Base-by-base conservation (phyloP, 2,329 filamentous ascomycete genomes). In the Aspergillus floridensis region DNA sequence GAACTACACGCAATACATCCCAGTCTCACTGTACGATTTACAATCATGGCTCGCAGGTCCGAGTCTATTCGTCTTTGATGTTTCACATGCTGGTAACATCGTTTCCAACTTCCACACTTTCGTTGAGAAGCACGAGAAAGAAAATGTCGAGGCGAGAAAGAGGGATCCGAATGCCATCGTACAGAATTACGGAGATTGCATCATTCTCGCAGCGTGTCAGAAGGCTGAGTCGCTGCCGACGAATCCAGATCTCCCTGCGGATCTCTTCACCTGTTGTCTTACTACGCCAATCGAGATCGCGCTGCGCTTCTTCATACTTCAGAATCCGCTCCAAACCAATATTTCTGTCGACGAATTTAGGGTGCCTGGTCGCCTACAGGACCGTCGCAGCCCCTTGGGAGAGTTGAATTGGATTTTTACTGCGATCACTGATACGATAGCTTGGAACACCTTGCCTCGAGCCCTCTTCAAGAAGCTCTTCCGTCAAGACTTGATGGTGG, bases 371-470 rank as follows among this genome's bases (percentile, higher is more conserved):
- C 88, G 92, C 63, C 84, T 98, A 47, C 93, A 96, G 71, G 95
- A 99, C 76, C 86, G 95, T 61, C 85, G 95, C 70, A 98, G 95
- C 53, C 95, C 95, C 8, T 83, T 99, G 35, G 95, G 95, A 63
- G 95, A 99, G 77, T 81, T 99, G 14, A 99, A 99, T 71, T 99
- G 95, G 95, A 99, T 99, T 38, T 98, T 99, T 72, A 99, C 95
- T 0, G 95, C 95, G 57, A 98, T 99, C 65, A 99, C 95, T 0
- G 95, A 99, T 73, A 98, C 93, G 1, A 99, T 99, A 69, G 95
- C 95, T 0, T 99, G 95, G 95, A 98, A 96, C 32, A 96, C 92
- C 5, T 80, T 99, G 4, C 91, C 93, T 3, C 89, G 93, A 49
- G 86, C 92, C 21, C 80, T 97, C 11, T 99, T 99, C 78, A 93